Evolutionary conservation across 2,329 filamentous ascomycete genomes (phyloP).

Genomic region (Aspergillus fumigatus): DNA sequence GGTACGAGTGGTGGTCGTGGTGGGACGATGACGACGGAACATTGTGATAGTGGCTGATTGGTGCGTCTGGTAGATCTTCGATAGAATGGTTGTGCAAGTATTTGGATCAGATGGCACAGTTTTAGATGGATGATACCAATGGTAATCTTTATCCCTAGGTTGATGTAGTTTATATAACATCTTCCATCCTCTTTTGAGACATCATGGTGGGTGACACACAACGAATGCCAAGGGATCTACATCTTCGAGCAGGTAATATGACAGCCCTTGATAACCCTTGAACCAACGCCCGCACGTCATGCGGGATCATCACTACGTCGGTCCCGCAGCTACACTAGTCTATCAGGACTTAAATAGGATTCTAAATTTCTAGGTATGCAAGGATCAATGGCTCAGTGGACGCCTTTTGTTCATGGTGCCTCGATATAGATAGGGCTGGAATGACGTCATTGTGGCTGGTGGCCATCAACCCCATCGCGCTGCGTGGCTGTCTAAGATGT

Average conservation of each 20-base stretch:
- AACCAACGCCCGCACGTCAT: not conserved
- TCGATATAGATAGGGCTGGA: not conserved
- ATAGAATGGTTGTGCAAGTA: not conserved
- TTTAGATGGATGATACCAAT: not conserved
- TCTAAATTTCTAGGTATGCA: not conserved
- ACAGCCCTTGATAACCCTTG: not conserved
- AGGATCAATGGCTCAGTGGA: not conserved
- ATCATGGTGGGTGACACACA: not conserved
- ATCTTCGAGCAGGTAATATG: not conserved
- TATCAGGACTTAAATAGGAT: not conserved
- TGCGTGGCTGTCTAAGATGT: not conserved
- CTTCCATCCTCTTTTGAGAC: not conserved
- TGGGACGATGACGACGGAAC: slow-evolving; percentile 14
- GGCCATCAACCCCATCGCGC: too few species aligned
- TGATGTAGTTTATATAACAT: not conserved
- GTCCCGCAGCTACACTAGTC: not conserved
- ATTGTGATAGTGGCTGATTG: not conserved
- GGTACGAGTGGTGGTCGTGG: slow-evolving; percentile 36
- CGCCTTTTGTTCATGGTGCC: not conserved
- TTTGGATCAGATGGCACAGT: not conserved
- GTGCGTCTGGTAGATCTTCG: not conserved
- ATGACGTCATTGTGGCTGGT: not conserved
- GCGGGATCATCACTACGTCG: not conserved
- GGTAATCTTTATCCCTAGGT: not conserved
- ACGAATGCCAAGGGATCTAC: slow-evolving; percentile 1